Evolutionary conservation across 257 asterid genomes (phyloP).

Genomic region (Jaltomata sinuosa): DNA sequence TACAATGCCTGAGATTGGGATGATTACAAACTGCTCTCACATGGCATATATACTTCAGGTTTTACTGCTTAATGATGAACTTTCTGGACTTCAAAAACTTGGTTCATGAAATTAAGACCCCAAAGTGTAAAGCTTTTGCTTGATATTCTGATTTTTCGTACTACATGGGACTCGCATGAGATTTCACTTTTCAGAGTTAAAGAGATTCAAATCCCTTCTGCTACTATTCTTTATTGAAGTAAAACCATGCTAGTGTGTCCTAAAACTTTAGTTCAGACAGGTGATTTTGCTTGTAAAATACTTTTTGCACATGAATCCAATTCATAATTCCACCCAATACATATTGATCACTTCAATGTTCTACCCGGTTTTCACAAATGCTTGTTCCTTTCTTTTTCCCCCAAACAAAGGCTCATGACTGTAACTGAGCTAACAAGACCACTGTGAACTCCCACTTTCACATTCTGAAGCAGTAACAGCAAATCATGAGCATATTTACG

Average conservation of each 20-base stretch:
- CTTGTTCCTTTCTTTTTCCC: not conserved
- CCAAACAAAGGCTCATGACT: not conserved
- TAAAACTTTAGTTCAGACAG: no score
- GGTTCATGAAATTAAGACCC: not conserved
- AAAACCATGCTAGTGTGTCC: not conserved
- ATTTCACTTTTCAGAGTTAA: not conserved
- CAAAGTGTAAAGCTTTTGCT: not conserved
- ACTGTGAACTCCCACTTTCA: not conserved
- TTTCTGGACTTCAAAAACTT: not conserved
- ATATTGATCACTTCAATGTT: not conserved
- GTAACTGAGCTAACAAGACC: not conserved
- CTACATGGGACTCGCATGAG: no score
- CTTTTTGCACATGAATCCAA: no score
- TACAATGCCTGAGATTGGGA: not conserved
- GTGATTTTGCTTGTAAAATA: no score
- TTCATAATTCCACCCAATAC: no score
- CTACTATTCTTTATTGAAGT: not conserved
- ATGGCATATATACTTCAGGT: not conserved
- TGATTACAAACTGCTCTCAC: not conserved
- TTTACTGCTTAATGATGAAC: not conserved
- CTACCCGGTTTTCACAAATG: not conserved
- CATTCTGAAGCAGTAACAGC: not conserved
- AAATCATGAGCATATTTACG: no score
- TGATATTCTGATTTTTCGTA: not conserved
- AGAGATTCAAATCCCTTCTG: not conserved